Evolutionary conservation across 768 basidiomycete species (phyloP).

Genomic region (Terana coerulea): DNA sequence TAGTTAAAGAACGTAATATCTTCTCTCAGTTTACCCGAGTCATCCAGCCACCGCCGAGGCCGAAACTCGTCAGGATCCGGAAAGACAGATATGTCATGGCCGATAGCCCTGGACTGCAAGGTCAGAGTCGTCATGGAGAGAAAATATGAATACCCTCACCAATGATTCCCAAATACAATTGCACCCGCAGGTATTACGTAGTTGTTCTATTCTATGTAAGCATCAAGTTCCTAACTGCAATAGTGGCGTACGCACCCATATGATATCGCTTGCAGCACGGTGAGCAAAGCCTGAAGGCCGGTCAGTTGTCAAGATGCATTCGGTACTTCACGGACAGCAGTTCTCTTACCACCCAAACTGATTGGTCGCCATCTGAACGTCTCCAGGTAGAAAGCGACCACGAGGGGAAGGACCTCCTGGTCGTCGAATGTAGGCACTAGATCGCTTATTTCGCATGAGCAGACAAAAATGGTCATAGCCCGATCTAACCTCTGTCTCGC

Average conservation of each 20-base stretch:
- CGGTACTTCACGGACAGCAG: too few species aligned
- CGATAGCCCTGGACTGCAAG: slow-evolving; percentile 24
- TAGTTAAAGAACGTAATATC: slow-evolving; percentile 29
- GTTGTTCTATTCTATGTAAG: slow-evolving; percentile 29
- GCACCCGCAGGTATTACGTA: slow-evolving; percentile 40
- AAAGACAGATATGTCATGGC: slow-evolving; percentile 28
- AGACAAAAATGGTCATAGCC: background rate
- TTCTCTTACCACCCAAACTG: slow-evolving; percentile 2
- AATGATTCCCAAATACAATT: slow-evolving; percentile 35
- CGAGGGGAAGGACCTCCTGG: slow-evolving; percentile 30
- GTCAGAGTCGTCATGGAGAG: background rate
- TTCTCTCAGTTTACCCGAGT: slow-evolving; percentile 24
- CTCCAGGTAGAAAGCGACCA: slow-evolving; percentile 40
- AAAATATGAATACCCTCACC: slow-evolving; percentile 23
- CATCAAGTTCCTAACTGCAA: too few species aligned
- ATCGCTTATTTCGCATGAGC: background rate
- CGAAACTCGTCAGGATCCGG: slow-evolving; percentile 30
- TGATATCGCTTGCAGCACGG: slow-evolving; percentile 58
- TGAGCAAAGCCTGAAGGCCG: slow-evolving; percentile 53
- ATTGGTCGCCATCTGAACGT: slow-evolving; percentile 35
- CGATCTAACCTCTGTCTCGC: slow-evolving; percentile 27
- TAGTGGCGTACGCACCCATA: slow-evolving; percentile 41
- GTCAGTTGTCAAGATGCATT: background rate
- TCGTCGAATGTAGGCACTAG: slow-evolving; percentile 42
- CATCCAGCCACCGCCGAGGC: slow-evolving; percentile 31